Evolutionary conservation across 257 asterid genomes (phyloP), one percentile per base, ranked within the genome.

Genomic region (Misopates orontium): DNA sequence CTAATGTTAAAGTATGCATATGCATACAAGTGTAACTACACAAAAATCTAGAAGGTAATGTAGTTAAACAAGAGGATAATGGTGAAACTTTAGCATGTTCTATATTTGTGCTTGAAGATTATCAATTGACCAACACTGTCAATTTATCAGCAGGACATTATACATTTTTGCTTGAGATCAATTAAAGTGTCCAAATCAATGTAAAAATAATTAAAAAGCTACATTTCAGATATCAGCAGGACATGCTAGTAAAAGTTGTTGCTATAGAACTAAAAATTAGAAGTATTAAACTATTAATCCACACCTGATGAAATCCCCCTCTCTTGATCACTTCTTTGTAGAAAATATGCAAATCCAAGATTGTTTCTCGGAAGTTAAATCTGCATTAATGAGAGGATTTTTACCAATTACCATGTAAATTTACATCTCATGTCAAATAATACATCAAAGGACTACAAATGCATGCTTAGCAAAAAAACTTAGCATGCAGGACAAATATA

Each of bases 241-340:
- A n/a, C n/a, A n/a, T n/a, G n/a, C n/a, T n/a, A n/a, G n/a, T n/a
- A n/a, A n/a, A n/a, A n/a, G n/a, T n/a, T n/a, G n/a, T n/a, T n/a
- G n/a, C n/a, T n/a, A n/a, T n/a, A n/a, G n/a, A 2, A 11, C 10
- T 32, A 19, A 16, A 42, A 48, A 64, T 31, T 5, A 20, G 17
- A 41, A 20, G 63, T 42, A 45, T 11, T 16, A 36, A 41, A 17
- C 28, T n/a, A 62, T 6, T 18, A 18, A 1, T 31, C 5, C 17
- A 0, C 70, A 89, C 96, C 95, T 81, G 82, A 66, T 79, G 68
- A 77, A 74, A 78, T 28, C 96, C 96, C 57, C 92, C 95, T 75
- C 83, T 77, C 21, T 66, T 67, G 36, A 69, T 78, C 73, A 89
- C 96, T 79, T 84, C 87, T 41, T 74, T 70, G 79, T 86, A 84